Conservation (phyloP, 1,284 basidiomycete species). For the Crepidotus sp. region DNA sequence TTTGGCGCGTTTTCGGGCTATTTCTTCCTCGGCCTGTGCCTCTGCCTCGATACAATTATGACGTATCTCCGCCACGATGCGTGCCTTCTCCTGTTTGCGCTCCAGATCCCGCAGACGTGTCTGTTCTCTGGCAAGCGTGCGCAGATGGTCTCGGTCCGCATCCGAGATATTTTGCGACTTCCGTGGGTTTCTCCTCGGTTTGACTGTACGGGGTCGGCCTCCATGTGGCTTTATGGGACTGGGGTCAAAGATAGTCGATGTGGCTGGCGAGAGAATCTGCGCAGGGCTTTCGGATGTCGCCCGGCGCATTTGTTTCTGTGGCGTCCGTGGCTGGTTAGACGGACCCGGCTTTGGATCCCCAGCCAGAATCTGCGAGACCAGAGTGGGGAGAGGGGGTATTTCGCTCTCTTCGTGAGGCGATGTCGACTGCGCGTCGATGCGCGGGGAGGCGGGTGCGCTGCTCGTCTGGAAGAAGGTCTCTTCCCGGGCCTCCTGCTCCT, state of each 20-base stretch:
- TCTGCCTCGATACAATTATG: background rate
- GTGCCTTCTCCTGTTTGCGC: background rate
- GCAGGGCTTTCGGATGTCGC: background rate
- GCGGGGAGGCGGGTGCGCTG: constrained; percentile 1
- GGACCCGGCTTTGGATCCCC: background rate
- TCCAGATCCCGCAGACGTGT: background rate
- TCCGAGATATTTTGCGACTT: background rate
- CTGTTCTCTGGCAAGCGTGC: background rate
- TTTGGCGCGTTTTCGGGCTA: background rate
- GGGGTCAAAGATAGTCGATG: constrained; percentile 1
- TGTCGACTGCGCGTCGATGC: background rate
- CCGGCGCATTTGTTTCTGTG: background rate
- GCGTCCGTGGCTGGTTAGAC: background rate
- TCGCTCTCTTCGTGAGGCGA: background rate
- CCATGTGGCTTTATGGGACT: background rate
- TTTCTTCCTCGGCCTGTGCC: background rate
- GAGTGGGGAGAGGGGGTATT: background rate
- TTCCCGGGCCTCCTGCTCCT: too few species aligned
- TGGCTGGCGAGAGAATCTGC: background rate
- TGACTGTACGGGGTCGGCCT: background rate
- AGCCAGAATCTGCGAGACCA: background rate
- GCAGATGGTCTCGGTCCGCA: background rate
- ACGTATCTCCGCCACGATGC: background rate
- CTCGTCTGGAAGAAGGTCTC: background rate
- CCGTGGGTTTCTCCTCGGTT: background rate